Base-by-base conservation (phyloP, 495 filamentous ascomycete species). In the Aspergillus homomorphus region DNA sequence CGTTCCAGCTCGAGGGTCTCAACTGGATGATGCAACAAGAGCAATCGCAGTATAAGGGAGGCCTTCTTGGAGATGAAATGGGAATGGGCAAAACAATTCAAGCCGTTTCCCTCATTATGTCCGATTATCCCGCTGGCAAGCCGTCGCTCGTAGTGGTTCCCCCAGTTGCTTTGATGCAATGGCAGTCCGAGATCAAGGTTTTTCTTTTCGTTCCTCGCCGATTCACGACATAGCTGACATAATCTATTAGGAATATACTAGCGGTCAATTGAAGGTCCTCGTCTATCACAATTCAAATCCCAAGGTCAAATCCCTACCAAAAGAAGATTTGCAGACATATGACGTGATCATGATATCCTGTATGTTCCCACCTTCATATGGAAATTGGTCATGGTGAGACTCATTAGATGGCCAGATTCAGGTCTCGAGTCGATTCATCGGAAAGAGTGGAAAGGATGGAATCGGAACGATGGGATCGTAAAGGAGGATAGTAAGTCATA, bases 21-120 rank as follows among this genome's bases (percentile, higher is more conserved):
- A 86, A 90, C 57, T 98, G 94, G 94, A 93, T 98, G 89, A 85
- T 81, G 57, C 82, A 77, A 45, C 95, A 96, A 77, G 94, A 98
- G 66, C 77, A 89, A 69, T 89, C 87, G 2, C 69, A 86, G 54
- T 98, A 90, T 77, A 87, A 84, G 60, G 94, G 94, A 33, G 94
- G 94, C 10, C 77, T 98, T 24, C 78, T 98, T 6, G 94, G 93
- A 46, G 94, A 98, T 65, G 91, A 96, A 69, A 97, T 97, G 92
- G 92, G 92, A 19, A 94, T 98, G 82, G 94, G 94, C 26, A 98
- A 98, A 78, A 98, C 94, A 0, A 97, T 98, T 42, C 94, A 98
- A 69, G 92, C 94, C 2, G 92, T 98, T 7, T 95, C 92, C 9
- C 80, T 98, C 15, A 90, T 98, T 68, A 98, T 98, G 92, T 96